Base-by-base conservation (phyloP, 495 filamentous ascomycete genomes). In the Clohesyomyces aquaticus region DNA sequence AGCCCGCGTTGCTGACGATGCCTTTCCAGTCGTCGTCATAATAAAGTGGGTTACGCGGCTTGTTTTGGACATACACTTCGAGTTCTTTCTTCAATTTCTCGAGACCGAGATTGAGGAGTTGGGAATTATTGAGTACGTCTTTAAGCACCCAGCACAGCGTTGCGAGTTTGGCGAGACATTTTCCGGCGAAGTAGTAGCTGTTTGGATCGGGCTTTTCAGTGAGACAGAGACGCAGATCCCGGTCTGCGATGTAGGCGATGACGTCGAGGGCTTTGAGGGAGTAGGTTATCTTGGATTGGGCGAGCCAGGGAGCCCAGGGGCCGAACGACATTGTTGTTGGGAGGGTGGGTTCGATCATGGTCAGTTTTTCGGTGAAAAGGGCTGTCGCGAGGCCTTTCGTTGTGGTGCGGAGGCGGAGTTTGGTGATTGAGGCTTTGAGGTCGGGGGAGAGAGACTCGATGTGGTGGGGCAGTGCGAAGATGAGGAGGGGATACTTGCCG, bases 141-240 rank as follows among this genome's bases (percentile, higher is more conserved):
- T 86, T 79, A 22, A 88, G 77, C 0, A 85, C 83, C 71, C 89
- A 88, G 38, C 89, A 76, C 21, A 94, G 76, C 12, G 76, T 79
- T 4, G 91, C 92, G 72, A 93, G 94, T 70, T 97, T 97, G 63
- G 87, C 89, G 14, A 97, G 75, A 0, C 87, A 89, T 80, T 98
- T 98, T 67, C 93, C 93, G 63, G 88, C 88, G 72, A 88, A 98
- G 75, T 98, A 98, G 87, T 96, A 93, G 63, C 88, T 93, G 71
- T 94, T 82, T 32, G 91, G 78, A 61, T 94, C 82, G 6, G 83
- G 84, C 71, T 93, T 86, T 4, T 74, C 71, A 16, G 76, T 69
- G 55, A 96, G 88, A 66, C 90, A 81, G 72, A 92, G 85, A 2
- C 81, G 75, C 0, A 95, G 73, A 73, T 98, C 93, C 10, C 78